Base-by-base conservation (phyloP, 202 grass and related monocot genomes). In the Setaria italica region DNA sequence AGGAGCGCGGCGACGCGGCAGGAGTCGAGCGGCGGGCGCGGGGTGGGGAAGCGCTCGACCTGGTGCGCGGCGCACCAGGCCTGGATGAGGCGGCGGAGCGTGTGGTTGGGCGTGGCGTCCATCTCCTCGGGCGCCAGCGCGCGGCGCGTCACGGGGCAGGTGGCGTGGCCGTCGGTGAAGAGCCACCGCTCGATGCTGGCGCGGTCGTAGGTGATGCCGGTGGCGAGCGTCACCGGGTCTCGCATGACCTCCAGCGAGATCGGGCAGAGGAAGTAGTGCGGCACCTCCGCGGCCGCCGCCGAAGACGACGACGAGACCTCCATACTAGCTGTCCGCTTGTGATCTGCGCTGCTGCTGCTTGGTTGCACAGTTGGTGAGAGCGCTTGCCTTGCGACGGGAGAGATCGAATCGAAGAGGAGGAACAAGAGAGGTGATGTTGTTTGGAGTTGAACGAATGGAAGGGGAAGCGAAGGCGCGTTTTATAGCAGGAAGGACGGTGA, bases 141-240 rank as follows among this genome's bases (percentile, higher is more conserved):
- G 16, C 84, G 80, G 53, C 83, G 89, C 43, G 95, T 95, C 34
- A 91, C 85, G 16, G 93, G 95, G 82, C 95, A 99, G 54, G 79
- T 92, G 70, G 43, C 35, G 48, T 86, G 87, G 53, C 83, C 86
- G 76, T 77, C 86, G 62, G 77, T 7, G 86, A 88, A 96, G 48
- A 99, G 67, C 96, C 93, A 99, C 29, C 88, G 79, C 89, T 95
- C 93, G 82, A 99, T 96, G 70, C 86, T 94, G 82, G n/a, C 30
- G 74, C 93, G 96, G 57, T 99, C 96, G 82, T 96, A 96, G 83
- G 93, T 94, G 54, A 99, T 99, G 86, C 96, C 96, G 29, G 96
- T 99, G 58, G 87, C 49, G 11, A 95, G 88, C 19, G 91, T 90
- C 2, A 99, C 96, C 19, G 96, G 96, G 77, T 99, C 96, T 10